phyloP scores from a whole-genome alignment of 2,329 filamentous ascomycete genomes.

The Thielaviopsis populi region DNA sequence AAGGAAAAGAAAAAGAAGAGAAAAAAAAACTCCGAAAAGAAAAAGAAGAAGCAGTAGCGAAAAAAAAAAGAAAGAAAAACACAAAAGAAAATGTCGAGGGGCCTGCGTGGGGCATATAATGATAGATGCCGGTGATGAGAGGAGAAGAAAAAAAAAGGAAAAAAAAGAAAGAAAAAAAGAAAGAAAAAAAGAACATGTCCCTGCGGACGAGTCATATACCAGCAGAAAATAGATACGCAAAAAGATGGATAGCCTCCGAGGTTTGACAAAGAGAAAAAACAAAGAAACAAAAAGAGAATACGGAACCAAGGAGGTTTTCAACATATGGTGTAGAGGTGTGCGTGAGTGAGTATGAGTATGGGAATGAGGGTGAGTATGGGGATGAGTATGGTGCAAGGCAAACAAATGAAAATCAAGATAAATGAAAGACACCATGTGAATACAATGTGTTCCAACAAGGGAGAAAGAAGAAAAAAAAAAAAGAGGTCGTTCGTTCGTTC shows the following conservation, averaged over 20 bases:
- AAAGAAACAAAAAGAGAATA: not conserved
- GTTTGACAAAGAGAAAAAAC: conserved; percentile 10
- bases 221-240: conserved; percentile 12
- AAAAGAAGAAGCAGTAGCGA: not conserved
- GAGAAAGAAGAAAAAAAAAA: conserved; percentile 6
- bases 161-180: not conserved
- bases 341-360: not conserved
- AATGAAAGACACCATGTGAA: not conserved
- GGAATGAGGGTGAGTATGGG: too few species aligned
- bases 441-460: not conserved
- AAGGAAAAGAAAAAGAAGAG: not conserved
- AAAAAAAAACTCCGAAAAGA: not conserved
- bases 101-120: not conserved
- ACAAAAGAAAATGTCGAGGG: not conserved
- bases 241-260: conserved; percentile 8
- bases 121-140: too few species aligned
- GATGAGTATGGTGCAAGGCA: too few species aligned
- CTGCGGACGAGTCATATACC: conserved; percentile 16
- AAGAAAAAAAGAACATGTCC: conserved; percentile 9
- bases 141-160: not conserved
- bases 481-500: conserved; percentile 2
- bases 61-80: not conserved
- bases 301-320: not conserved
- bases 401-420: not conserved
- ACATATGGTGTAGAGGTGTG: not conserved